Conservation (phyloP, 2,329 filamentous ascomycete species). For the Elsinoe fawcettii region DNA sequence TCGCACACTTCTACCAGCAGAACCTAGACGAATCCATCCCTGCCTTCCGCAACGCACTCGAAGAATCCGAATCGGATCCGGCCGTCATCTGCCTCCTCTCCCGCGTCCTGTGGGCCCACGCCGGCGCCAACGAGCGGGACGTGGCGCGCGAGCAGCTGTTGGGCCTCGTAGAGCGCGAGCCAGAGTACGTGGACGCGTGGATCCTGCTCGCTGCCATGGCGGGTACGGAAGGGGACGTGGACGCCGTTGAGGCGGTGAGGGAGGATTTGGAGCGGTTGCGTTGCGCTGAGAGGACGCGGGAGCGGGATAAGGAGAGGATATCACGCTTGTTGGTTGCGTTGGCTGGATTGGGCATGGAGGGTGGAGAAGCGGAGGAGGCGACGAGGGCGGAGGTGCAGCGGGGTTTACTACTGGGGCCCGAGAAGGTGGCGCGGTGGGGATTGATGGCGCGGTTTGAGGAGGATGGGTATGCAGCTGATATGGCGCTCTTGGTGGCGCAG, state of each 20-base stretch:
- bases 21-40: conserved; percentile 62
- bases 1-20: conserved; percentile 67
- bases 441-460: conserved; percentile 50
- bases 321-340: conserved; percentile 70
- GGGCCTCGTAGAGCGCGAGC: conserved; percentile 63
- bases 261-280: conserved; percentile 68
- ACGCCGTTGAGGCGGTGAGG: conserved; percentile 71
- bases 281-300: conserved; percentile 56
- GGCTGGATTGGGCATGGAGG: conserved; percentile 44
- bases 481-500: conserved; percentile 73
- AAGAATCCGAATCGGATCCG: conserved; percentile 66
- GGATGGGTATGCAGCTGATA: conserved; percentile 56
- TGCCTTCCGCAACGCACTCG: conserved; percentile 72
- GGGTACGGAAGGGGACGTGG: conserved; percentile 68
- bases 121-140: conserved; percentile 62
- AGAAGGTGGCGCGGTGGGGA: conserved; percentile 69
- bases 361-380: conserved; percentile 44
- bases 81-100: conserved; percentile 82
- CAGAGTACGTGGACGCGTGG: conserved; percentile 70
- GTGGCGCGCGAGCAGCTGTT: conserved; percentile 75
- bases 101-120: conserved; percentile 89
- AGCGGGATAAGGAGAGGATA: conserved; percentile 61
- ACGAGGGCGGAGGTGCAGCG: conserved; percentile 54
- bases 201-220: conserved; percentile 78
- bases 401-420: conserved; percentile 73